These are phyloP conservation scores for Moricandia arvensis DNA, from an alignment of 345 rosid species.

Conservation along the genomic window DNA sequence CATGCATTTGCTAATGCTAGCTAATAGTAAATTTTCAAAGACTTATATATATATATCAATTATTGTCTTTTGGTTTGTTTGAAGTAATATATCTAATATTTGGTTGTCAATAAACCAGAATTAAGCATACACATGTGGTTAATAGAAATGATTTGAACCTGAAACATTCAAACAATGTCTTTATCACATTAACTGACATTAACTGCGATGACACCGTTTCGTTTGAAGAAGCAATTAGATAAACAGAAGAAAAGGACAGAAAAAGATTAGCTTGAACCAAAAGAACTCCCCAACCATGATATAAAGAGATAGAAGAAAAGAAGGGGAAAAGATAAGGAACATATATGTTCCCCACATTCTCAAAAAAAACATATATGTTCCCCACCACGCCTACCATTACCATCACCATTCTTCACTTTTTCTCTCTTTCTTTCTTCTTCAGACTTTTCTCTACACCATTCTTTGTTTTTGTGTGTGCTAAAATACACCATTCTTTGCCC, in stretches of 20 bases:
- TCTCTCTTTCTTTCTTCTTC: slow-evolving; percentile 23
- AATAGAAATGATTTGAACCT: neutral
- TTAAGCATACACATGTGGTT: neutral
- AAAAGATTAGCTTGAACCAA: slow-evolving; percentile 18
- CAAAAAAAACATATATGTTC: too few species aligned
- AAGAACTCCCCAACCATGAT: slow-evolving; percentile 13
- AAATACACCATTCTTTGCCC: slow-evolving; percentile 14
- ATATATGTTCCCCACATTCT: too few species aligned
- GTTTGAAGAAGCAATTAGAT: slow-evolving; percentile 10
- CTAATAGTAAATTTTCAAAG: too few species aligned
- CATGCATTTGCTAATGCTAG: too few species aligned
- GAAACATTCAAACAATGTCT: slow-evolving; percentile 6
- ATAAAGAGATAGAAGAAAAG: neutral
- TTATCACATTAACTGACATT: slow-evolving; percentile 11
- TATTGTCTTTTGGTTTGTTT: too few species aligned
- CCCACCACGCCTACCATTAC: slow-evolving; percentile 36
- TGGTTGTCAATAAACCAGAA: neutral
- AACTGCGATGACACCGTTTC: slow-evolving; percentile 11
- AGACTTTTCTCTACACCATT: slow-evolving; percentile 23
- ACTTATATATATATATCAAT: too few species aligned
- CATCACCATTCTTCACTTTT: slow-evolving; percentile 26
- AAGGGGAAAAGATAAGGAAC: slow-evolving; percentile 21
- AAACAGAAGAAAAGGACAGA: neutral
- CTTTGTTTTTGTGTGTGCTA: slow-evolving; percentile 3
- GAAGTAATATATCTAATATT: neutral